Evolutionary conservation across 352 stramenopile species (phyloP), one percentile per base, ranked within the genome.

Genomic region (Globisporangium cystogenes): DNA sequence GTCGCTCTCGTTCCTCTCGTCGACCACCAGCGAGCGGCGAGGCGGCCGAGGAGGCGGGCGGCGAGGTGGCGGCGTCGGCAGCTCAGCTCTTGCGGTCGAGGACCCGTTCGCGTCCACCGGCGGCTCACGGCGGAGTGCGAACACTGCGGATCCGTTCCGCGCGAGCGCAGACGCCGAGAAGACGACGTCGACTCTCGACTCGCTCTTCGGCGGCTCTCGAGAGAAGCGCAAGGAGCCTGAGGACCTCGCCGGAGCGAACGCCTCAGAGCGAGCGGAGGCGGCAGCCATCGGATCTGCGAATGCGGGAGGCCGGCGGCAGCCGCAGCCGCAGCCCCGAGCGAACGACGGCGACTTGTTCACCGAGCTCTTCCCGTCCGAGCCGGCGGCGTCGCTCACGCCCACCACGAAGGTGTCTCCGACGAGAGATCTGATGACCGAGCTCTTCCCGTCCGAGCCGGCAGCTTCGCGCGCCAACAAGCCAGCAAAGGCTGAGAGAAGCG

Each of bases 271-370:
- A 5, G 29, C 21, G 16, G 21, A 31, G 44, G 24, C 16, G 27
- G 11, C 27, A 35, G 29, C 14, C 12, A n/a, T 3, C 44, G 41
- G 24, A 27, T 7, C 41, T 23, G 24, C 20, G 24, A 29, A 8
- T 14, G 11, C 16, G 36, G 14, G 20, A 7, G 53, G 23, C 24
- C 47, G 24, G 14, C 33, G 33, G 33, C 43, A 53, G 18, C 35
- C n/a, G 33, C 43, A 53, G 18, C 35, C n/a, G 14, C 44, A 60
- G 45, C 45, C 36, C 16, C 26, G 47, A 7, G 31, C 46, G 5
- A 61, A 44, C 21, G 68, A 77, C 55, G 66, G 72, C 24, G 66
- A 76, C 59, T 47, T 78, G 14, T 62, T 78, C 3, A 59, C 67
- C 14, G 61, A 74, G 59, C 56, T 76, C 33, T 72, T 76, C 27